Conservation (phyloP, 1,139 yeast genomes). For the Yamadazyma aaseri region DNA sequence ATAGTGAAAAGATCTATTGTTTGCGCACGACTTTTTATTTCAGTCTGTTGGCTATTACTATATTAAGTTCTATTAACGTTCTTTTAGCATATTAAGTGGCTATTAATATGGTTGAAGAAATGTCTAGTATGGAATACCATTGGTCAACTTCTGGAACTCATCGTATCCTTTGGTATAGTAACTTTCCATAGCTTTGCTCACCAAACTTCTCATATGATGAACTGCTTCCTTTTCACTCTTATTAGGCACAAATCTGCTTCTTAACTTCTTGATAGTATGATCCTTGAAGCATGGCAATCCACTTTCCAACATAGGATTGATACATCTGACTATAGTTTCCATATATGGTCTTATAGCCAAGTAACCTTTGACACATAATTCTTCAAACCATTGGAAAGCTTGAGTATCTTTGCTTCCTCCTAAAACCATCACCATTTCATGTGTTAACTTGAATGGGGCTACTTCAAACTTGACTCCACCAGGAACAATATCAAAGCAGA, state of each 20-base stretch:
- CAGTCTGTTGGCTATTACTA: no score
- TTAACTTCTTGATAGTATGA: slow-evolving; percentile 74
- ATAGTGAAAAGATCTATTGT: no score
- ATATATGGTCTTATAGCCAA: slow-evolving; percentile 87
- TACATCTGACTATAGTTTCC: slow-evolving; percentile 82
- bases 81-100: no score
- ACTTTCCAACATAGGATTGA: slow-evolving; percentile 89
- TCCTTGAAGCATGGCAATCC: slow-evolving; percentile 95
- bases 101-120: no score
- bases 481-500: slow-evolving; percentile 97
- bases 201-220: slow-evolving; percentile 67
- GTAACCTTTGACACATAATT: slow-evolving; percentile 89
- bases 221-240: slow-evolving; percentile 89
- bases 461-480: slow-evolving; percentile 98
- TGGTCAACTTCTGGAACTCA: slow-evolving; percentile 93
- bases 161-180: slow-evolving; percentile 92
- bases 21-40: no score
- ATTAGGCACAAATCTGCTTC: slow-evolving; percentile 75
- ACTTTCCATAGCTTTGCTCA: slow-evolving; percentile 82
- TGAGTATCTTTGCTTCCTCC: slow-evolving; percentile 87
- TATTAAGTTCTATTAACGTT: no score
- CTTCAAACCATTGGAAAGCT: slow-evolving; percentile 93
- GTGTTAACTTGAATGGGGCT: slow-evolving; percentile 94
- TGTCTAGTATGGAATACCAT: slow-evolving; percentile 84
- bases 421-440: slow-evolving; percentile 93